These are phyloP conservation scores for Syzygium aromaticum DNA, from an alignment of 345 rosid species.

Conservation along the genomic window DNA sequence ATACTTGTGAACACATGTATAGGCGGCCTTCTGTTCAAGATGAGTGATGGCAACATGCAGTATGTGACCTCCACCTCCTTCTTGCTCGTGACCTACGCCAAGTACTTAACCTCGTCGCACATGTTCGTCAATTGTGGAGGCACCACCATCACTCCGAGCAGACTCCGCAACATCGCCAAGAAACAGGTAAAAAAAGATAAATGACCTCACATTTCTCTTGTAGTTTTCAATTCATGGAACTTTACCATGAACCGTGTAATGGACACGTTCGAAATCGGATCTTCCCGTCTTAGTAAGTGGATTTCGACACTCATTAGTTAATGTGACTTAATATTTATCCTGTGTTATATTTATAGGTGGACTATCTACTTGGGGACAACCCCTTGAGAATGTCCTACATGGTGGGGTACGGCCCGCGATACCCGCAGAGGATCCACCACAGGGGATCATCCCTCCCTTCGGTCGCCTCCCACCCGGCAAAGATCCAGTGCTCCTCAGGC, in stretches of 20 bases:
- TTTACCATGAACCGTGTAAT: neutral
- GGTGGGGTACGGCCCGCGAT: constrained; percentile 86
- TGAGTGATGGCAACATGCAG: constrained; percentile 62
- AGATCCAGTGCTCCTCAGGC: constrained; percentile 67
- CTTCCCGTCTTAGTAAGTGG: neutral
- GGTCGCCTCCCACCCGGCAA: constrained; percentile 50
- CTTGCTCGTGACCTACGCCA: constrained; percentile 58
- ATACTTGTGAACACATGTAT: constrained; percentile 20
- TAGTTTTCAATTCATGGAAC: neutral
- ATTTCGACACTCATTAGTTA: neutral
- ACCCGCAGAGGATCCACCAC: constrained; percentile 85
- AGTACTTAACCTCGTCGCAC: constrained; percentile 42
- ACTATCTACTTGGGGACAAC: constrained; percentile 85
- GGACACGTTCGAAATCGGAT: neutral
- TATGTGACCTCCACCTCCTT: constrained; percentile 62
- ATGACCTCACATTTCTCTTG: neutral
- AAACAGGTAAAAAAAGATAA: constrained; percentile 18
- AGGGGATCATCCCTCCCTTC: constrained; percentile 91
- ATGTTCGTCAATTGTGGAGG: constrained; percentile 40
- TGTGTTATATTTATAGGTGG: constrained; percentile 20
- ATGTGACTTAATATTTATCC: neutral
- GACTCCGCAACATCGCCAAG: constrained; percentile 46
- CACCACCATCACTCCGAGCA: constrained; percentile 25
- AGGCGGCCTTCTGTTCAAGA: constrained; percentile 76
- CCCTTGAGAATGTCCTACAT: constrained; percentile 86